Percentiles rank a stretch among this genome's conserved stretches.
phyloP scores from a whole-genome alignment of 2,329 filamentous ascomycete genomes.

The Diaporthe ampelina region DNA sequence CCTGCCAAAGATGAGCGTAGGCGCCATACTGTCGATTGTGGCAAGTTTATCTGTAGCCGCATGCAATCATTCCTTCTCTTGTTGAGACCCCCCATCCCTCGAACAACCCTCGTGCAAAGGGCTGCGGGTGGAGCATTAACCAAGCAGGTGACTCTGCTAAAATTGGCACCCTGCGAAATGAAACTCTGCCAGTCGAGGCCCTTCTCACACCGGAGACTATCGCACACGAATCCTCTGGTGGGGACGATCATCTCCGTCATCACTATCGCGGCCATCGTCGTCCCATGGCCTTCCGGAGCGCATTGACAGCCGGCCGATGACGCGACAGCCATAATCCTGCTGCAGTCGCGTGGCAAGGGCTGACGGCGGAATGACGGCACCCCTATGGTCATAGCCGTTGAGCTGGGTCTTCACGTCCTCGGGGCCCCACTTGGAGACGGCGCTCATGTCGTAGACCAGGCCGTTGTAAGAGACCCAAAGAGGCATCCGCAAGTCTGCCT shows the following conservation, averaged over 20 bases:
- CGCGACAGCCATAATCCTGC: conserved; percentile 3
- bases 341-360: not conserved
- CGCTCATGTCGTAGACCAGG: conserved; percentile 23
- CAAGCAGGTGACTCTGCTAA: not conserved
- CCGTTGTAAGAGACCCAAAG: not conserved
- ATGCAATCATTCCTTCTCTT: not conserved
- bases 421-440: not conserved
- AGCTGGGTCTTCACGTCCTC: not conserved
- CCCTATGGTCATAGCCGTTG: not conserved
- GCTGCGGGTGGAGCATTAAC: not conserved
- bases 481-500: conserved; percentile 13
- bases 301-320: conserved; percentile 5
- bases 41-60: too few species aligned
- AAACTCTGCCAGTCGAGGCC: not conserved
- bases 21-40: not conserved
- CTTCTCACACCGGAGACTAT: not conserved
- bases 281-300: not conserved
- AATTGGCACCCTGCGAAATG: not conserved
- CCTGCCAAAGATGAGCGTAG: not conserved
- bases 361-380: not conserved
- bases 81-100: too few species aligned
- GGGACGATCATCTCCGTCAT: not conserved
- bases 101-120: too few species aligned
- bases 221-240: not conserved
- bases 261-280: too few species aligned